Base-by-base conservation (phyloP, 495 filamentous ascomycete species). In the Zalerion maritima region DNA sequence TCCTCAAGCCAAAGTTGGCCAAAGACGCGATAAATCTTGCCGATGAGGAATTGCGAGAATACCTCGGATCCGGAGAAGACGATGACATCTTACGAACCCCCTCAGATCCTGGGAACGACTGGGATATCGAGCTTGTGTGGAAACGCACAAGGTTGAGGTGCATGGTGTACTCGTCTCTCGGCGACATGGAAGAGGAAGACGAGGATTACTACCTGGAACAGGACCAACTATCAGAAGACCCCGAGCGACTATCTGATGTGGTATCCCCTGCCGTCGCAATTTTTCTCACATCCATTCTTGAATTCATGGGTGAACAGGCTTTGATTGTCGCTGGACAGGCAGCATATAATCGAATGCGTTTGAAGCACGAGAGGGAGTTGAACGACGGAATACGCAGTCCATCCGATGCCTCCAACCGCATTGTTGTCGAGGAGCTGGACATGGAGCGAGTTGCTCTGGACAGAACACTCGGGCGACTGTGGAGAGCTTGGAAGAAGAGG, bases 151-250 rank as follows among this genome's bases (percentile, higher is more conserved):
- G 91, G 28, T 55, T 99, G 32, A 72, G 89, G 31, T 89, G 86
- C 46, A 96, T 99, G 91, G 87, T 96, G 11, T 96, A 96, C 49
- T 96, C 83, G 5, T 84, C 85, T 7, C 58, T 99, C 9, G 91
- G 91, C 14, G 89, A 99, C 43, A 73, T 99, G 69, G 91, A 99
- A 51, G 86, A 94, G 55, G 83, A 94, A 41, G 91, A 96, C 29
- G 89, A 97, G 48, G 84, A 94, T 45, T 73, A 71, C 38, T 81
- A 75, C 40, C 78, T 84, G 41, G 64, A 76, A 26, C 66, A 77
- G 40, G 64, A 63, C 21, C 67, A 75, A 25, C 65, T 73, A 23
- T 57, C 64, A 5, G 46, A 40, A 21, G 45, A 52, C 10, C 39
- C 42, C 6, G n/a, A n/a, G n/a, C n/a, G n/a, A n/a, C 26, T 49